These are phyloP conservation scores for Daedaleopsis sinensis DNA, from an alignment of 768 basidiomycete genomes.

Conservation along the genomic window DNA sequence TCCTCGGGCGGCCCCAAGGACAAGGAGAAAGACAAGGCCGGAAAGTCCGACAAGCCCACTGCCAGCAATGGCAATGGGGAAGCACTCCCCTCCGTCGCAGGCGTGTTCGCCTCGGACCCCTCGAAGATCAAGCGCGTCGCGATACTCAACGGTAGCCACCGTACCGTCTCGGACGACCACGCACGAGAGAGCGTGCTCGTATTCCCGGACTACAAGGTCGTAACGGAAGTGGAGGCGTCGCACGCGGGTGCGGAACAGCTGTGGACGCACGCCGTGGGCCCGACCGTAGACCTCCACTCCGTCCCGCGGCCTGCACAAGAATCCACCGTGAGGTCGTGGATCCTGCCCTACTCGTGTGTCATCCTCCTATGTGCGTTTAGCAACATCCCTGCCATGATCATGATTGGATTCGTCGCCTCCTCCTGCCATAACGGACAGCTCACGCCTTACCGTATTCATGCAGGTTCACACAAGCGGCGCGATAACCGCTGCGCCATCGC, in stretches of 20 bases:
- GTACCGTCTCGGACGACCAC: conserved; percentile 64
- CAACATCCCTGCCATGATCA: not conserved
- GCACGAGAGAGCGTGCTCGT: conserved; percentile 80
- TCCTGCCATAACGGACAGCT: not conserved
- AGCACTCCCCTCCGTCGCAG: conserved; percentile 37
- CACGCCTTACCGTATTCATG: not conserved
- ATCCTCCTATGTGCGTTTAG: conserved; percentile 81
- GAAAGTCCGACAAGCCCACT: conserved; percentile 9
- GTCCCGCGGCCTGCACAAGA: conserved; percentile 37
- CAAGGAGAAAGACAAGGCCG: conserved; percentile 12
- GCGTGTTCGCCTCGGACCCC: conserved; percentile 61
- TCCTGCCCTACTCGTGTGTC: conserved; percentile 87
- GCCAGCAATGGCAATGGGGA: conserved; percentile 1
- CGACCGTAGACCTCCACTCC: conserved; percentile 53
- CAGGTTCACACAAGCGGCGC: conserved; percentile 91
- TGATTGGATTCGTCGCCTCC: too few species aligned
- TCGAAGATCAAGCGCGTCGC: conserved; percentile 48
- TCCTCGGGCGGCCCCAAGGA: conserved; percentile 3
- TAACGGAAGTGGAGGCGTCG: conserved; percentile 70
- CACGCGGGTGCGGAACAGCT: conserved; percentile 67
- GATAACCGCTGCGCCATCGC: conserved; percentile 92
- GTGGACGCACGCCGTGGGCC: conserved; percentile 66
- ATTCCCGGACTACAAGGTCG: conserved; percentile 89
- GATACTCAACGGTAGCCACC: conserved; percentile 84
- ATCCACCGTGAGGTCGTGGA: conserved; percentile 67